Evolutionary conservation across 1,139 yeast genomes (phyloP), one percentile per base, ranked within the genome.

Genomic region (Taphrina pruni): DNA sequence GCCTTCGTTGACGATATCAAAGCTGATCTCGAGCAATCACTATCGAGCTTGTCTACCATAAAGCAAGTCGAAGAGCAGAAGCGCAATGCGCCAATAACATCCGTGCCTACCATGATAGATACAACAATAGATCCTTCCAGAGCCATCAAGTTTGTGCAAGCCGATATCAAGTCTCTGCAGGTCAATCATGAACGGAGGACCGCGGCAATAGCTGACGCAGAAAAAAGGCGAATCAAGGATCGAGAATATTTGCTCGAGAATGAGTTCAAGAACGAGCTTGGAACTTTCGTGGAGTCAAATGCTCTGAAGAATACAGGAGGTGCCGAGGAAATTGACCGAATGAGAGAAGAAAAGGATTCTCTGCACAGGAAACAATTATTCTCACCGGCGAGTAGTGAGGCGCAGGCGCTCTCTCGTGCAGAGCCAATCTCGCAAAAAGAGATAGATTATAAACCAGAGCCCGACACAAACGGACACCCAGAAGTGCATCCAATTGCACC

Each of bases 131-230:
- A 65, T 41, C 58, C 64, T 38, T 41, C 58, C 20, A 85, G 85
- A 72, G 84, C 90, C 43, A 87, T 92, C 74, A 94, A 89, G 75
- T 95, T 95, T 2, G 86, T 95, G 38, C 79, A 94, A 74, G 82
- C 84, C 26, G 97, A 93, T 75, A 97, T 94, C 0, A 86, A 84
- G 35, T 88, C 92, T 0, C 78, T 94, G 67, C 84, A 82, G 66
- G 98, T 98, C 0, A 87, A 94, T 75, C 97, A 92, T 76, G 93
- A 90, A 65, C 82, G 86, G 61, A 83, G 99, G 65, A 81, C 91
- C 0, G 96, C 89, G 74, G 99, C 99, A 0, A 90, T 94, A 55
- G 89, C 87, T 74, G 87, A 86, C 70, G 97, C 98, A 0, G 97
- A 93, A 75, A 87, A 87, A 74, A 77, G 91, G 52, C 84, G 98